Evolutionary conservation across 2,329 filamentous ascomycete species (phyloP), one percentile per base, ranked within the genome.

Genomic region (Fusarium algeriense): DNA sequence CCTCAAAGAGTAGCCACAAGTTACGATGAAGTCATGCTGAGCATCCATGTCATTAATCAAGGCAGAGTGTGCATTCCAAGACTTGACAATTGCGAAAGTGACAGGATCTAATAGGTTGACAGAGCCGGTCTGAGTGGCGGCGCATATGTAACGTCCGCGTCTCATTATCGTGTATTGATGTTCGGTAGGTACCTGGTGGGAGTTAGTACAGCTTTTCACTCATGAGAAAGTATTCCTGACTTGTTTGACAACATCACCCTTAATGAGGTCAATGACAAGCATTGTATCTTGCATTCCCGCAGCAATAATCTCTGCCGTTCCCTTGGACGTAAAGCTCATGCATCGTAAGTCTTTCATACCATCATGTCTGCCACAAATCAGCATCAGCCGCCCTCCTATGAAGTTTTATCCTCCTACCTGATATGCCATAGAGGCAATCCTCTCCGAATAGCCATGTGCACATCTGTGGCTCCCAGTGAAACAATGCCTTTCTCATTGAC

Each of bases 11-110:
- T 93, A 97, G 38, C 96, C 96, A 80, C 96, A 99, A 7, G 96
- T 98, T 26, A 98, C 92, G 58, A 99, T 90, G 73, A 96, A 96
- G 80, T 98, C 95, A 77, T 96, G 93, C 78, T 96, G 93, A 12
- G 95, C 94, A 83, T 99, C 96, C 93, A 99, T 98, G 80, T 98
- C 95, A 80, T 94, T 97, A 79, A 99, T 93, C 55, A 91, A 89
- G 12, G 93, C 93, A 3, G 92, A 91, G 78, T 99, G 96, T 1
- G 95, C 94, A 78, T 93, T 93, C 93, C 96, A 99, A 14, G 89
- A 90, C 79, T 95, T 97, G 73, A 96, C 85, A 8, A 97, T 87
- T 44, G 89, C 88, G 77, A 97, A 93, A 60, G 87, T 93, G 59
- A 89, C 85, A 2, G 95, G 89, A 77, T 97, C 95, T 26, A 99